phyloP scores from a whole-genome alignment of 2,329 filamentous ascomycete species.

The Fusarium hostae region DNA sequence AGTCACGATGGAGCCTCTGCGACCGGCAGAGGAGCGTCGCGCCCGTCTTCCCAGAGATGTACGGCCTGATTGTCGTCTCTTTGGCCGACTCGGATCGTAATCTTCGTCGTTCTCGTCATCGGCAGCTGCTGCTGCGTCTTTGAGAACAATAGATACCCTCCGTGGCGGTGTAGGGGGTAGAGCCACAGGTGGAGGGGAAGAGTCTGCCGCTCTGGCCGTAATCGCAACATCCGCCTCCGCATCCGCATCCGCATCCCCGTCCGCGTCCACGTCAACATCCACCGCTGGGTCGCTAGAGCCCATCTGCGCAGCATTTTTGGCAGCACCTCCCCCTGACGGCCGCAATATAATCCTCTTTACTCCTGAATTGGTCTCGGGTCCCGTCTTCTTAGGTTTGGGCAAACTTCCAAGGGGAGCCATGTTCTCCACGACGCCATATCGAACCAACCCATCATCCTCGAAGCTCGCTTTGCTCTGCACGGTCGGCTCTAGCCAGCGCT shows the following conservation, averaged over 20 bases:
- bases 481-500: constrained; percentile 68
- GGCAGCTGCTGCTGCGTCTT: constrained; percentile 47
- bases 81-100: constrained; percentile 54
- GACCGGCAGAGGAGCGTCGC: constrained; percentile 39
- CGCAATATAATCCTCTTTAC: constrained; percentile 61
- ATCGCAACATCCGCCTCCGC: constrained; percentile 39
- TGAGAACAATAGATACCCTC: constrained; percentile 40
- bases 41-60: constrained; percentile 47
- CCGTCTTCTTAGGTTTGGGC: constrained; percentile 66
- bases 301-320: constrained; percentile 42
- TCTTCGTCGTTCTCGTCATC: constrained; percentile 56
- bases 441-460: constrained; percentile 78
- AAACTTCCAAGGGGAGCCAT: constrained; percentile 84
- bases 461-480: constrained; percentile 75
- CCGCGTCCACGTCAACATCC: constrained; percentile 33
- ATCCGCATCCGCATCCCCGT: constrained; percentile 28
- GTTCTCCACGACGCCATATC: constrained; percentile 80
- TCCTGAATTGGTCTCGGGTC: constrained; percentile 42
- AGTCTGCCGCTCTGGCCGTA: constrained; percentile 34
- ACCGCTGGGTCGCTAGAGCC: constrained; percentile 36
- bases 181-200: constrained; percentile 38
- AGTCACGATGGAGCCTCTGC: constrained; percentile 40
- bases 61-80: constrained; percentile 50
- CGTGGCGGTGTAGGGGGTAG: constrained; percentile 44
- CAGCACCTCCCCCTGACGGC: constrained; percentile 48